A percentile compares a stretch with the other conserved stretches of the same genome.
phyloP scores from a whole-genome alignment of 768 basidiomycete species.

The Goffeauzyma gilvescens region DNA sequence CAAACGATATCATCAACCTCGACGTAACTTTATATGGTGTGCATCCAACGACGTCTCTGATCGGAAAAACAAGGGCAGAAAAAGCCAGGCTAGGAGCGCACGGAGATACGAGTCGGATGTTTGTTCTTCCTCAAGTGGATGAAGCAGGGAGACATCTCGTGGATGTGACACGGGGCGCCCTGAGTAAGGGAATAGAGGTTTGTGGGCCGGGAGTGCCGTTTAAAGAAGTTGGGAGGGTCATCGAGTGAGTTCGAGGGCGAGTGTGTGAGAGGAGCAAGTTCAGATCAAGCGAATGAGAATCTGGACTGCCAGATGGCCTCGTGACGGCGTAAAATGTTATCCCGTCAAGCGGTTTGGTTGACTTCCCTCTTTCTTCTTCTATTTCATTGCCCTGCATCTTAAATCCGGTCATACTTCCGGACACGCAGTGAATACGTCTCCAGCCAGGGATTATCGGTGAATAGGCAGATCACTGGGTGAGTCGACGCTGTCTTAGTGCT shows the following conservation, averaged over 20 bases:
- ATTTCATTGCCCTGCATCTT: too few relatives aligned
- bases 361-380: too few relatives aligned
- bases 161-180: slow-evolving; percentile 43
- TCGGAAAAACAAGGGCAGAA: too few relatives aligned
- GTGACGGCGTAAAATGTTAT: too few relatives aligned
- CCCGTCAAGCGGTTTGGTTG: too few relatives aligned
- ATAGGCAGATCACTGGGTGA: slow-evolving; percentile 49
- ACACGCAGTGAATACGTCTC: not conserved
- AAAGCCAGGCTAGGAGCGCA: too few relatives aligned
- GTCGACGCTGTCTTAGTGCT: not conserved
- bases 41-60: too few relatives aligned
- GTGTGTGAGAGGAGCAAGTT: not conserved
- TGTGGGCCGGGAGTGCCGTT: slow-evolving; percentile 59
- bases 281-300: too few relatives aligned
- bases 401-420: too few relatives aligned
- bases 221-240: slow-evolving; percentile 50
- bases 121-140: slow-evolving; percentile 64
- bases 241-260: slow-evolving; percentile 33
- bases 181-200: slow-evolving; percentile 49
- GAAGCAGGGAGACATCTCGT: slow-evolving; percentile 49
- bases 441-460: slow-evolving; percentile 43
- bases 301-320: too few relatives aligned
- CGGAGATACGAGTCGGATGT: slow-evolving; percentile 73
- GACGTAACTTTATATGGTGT: slow-evolving; percentile 69
- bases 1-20: slow-evolving; percentile 73